These are phyloP conservation scores for Phalaenopsis aphrodite DNA, from an alignment of 106 monocot genomes.

Conservation along the genomic window DNA sequence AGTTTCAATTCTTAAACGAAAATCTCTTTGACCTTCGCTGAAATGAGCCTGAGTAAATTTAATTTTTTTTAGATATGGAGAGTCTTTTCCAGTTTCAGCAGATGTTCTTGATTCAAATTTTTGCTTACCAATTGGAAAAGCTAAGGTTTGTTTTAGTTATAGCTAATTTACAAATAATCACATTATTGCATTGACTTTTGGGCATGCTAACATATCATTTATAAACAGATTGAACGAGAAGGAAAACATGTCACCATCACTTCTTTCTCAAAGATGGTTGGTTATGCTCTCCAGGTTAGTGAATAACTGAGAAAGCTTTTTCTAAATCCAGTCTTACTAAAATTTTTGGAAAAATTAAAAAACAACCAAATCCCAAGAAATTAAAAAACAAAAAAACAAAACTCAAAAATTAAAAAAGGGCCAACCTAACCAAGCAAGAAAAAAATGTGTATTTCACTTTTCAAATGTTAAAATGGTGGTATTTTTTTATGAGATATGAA, in stretches of 20 bases:
- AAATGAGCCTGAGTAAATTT: neutral
- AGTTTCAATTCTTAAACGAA: neutral
- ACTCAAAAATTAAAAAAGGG: no score
- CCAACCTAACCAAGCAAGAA: no score
- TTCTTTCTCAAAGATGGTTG: slow-evolving; percentile 97
- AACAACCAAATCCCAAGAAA: no score
- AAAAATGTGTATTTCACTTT: no score
- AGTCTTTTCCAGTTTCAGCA: slow-evolving; percentile 87
- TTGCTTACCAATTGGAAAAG: slow-evolving; percentile 94
- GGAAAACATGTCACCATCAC: slow-evolving; percentile 89
- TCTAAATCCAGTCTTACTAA: neutral
- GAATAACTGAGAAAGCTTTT: neutral
- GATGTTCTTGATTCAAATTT: slow-evolving; percentile 96
- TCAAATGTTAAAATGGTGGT: no score
- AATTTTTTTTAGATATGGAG: slow-evolving; percentile 64
- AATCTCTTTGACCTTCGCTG: neutral
- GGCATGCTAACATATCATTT: neutral
- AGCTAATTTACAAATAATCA: neutral
- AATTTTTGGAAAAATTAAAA: no score
- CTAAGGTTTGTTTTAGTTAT: slow-evolving; percentile 45
- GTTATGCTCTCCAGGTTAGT: slow-evolving; percentile 78
- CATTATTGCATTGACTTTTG: neutral
- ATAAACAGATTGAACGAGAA: slow-evolving; percentile 73
- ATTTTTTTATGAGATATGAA: no score
- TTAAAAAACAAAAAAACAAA: no score